Evolutionary conservation across 176 grass and related monocot species (phyloP).

Genomic region (Rhynchospora tenuis): DNA sequence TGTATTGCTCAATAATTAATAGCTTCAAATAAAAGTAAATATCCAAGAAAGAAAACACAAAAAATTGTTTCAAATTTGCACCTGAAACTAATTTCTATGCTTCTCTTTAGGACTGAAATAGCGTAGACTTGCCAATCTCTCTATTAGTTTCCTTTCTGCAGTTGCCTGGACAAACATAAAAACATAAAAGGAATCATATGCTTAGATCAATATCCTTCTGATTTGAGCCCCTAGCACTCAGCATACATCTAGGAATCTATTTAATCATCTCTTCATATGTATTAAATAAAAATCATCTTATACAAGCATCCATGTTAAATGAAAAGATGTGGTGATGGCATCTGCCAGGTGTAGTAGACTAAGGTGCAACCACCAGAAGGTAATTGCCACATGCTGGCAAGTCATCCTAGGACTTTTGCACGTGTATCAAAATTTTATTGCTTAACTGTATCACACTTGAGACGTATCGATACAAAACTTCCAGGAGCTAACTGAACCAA

Average conservation of each 20-base stretch:
- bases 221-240: neutral
- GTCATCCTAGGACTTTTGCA: no score
- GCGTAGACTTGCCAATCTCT: conserved; percentile 65
- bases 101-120: conserved; percentile 31
- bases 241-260: neutral
- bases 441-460: no score
- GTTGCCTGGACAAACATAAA: conserved; percentile 47
- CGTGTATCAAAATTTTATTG: no score
- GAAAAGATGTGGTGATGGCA: neutral
- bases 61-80: neutral
- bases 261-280: neutral
- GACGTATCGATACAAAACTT: neutral
- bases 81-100: neutral
- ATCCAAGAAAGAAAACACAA: neutral
- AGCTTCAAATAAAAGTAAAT: neutral
- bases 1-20: neutral
- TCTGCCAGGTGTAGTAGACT: no score
- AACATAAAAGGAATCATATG: neutral
- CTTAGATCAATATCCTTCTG: neutral
- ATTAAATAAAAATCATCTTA: neutral
- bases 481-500: neutral
- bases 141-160: conserved; percentile 69
- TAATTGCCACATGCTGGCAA: no score
- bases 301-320: neutral
- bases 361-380: no score